These are phyloP conservation scores for Chlorella ohadii DNA, from an alignment of 139 green algal species.

Conservation along the genomic window DNA sequence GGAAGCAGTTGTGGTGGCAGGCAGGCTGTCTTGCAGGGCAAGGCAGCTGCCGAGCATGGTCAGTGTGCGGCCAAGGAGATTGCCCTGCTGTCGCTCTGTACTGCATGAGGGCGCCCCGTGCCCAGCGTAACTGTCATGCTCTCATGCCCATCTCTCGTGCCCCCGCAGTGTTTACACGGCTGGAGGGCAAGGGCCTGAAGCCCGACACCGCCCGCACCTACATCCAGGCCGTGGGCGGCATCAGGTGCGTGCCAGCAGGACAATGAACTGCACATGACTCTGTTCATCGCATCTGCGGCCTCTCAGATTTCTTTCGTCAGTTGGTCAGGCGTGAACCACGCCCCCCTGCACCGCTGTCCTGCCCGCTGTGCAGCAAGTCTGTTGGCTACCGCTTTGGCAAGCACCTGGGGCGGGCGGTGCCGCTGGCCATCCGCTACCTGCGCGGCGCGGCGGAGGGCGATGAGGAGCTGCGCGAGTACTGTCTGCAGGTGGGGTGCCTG, in stretches of 20 bases:
- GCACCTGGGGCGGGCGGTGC: conserved; percentile 68
- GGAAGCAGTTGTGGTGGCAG: no score
- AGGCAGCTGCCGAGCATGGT: no score
- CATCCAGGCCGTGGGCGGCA: conserved; percentile 77
- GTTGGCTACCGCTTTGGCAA: conserved; percentile 84
- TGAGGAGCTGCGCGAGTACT: conserved; percentile 88
- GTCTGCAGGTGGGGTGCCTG: conserved; percentile 82
- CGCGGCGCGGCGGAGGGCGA: conserved; percentile 70
- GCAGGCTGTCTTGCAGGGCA: no score
- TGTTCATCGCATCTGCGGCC: no score
- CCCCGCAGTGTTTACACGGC: conserved; percentile 54
- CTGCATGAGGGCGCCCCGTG: not conserved
- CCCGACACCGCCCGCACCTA: conserved; percentile 73
- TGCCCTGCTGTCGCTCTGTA: no score
- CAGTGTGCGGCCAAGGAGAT: no score
- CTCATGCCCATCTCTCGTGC: not conserved
- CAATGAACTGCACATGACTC: no score
- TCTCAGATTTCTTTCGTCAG: no score
- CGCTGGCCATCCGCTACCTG: conserved; percentile 73
- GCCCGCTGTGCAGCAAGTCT: conserved; percentile 47
- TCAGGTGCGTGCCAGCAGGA: conserved; percentile 60
- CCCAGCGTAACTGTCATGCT: not conserved
- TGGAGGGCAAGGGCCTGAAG: conserved; percentile 62
- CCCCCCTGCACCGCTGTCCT: not conserved
- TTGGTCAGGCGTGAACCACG: no score